These are phyloP conservation scores for Paramecium primaurelia DNA, from an alignment of 73 alveolate genomes.

Conservation along the genomic window DNA sequence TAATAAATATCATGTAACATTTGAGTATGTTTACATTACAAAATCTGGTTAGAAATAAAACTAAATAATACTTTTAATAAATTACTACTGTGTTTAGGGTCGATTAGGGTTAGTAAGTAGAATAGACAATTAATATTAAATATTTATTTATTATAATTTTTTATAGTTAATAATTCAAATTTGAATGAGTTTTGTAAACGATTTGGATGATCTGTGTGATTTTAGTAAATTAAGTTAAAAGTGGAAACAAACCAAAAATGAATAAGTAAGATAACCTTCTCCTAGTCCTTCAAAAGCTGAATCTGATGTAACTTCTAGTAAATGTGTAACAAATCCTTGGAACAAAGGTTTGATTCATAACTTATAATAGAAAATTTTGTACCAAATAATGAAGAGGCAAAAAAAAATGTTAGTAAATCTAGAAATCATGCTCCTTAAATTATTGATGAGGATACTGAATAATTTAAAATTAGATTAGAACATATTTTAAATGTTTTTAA, in stretches of 20 bases:
- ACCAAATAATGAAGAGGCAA: neutral
- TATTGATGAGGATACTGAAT: constrained; percentile 96
- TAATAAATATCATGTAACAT: no score
- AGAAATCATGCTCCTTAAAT: constrained; percentile 80
- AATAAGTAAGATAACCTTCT: neutral
- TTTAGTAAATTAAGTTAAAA: neutral
- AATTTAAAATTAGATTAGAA: constrained; percentile 89
- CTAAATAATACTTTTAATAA: constrained; percentile 38
- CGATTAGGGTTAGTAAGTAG: neutral
- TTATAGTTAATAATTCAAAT: neutral
- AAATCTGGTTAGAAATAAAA: neutral
- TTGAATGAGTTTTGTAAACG: constrained; percentile 44
- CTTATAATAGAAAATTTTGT: neutral
- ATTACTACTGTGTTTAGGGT: constrained; percentile 19
- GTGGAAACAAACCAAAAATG: constrained; percentile 11
- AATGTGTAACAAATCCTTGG: neutral
- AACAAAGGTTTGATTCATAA: neutral
- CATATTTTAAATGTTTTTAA: constrained; percentile 83
- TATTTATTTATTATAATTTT: neutral
- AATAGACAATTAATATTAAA: neutral
- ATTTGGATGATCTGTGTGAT: constrained; percentile 45
- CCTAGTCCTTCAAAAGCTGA: constrained; percentile 7
- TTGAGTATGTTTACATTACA: no score
- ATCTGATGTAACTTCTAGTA: neutral
- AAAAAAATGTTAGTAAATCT: constrained; percentile 13